Evolutionary conservation across 2,329 filamentous ascomycete genomes (phyloP).

Genomic region (Trichophyton simii): DNA sequence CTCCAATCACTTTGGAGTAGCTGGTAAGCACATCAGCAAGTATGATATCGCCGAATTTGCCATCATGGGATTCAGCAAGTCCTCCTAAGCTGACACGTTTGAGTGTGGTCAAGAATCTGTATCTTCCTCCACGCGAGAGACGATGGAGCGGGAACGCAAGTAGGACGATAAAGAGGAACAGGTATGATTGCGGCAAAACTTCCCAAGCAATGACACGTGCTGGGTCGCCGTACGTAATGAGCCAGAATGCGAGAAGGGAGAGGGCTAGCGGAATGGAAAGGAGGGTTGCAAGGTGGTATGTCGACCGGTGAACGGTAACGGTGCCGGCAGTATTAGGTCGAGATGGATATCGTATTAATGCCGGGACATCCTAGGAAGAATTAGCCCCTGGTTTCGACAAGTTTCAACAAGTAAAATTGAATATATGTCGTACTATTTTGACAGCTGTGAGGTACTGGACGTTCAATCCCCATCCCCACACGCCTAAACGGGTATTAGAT

Average conservation of each 20-base stretch:
- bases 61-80: constrained; percentile 71
- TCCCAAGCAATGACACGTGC: constrained; percentile 64
- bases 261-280: constrained; percentile 58
- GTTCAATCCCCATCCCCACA: constrained; percentile 92
- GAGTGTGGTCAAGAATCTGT: constrained; percentile 61
- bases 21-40: constrained; percentile 89
- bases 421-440: constrained; percentile 50
- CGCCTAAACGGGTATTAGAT: constrained; percentile 41
- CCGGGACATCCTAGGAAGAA: constrained; percentile 55
- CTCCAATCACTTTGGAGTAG: constrained; percentile 83
- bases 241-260: constrained; percentile 74
- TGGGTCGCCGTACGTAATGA: constrained; percentile 57
- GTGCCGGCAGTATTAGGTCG: constrained; percentile 55
- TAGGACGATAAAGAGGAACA: constrained; percentile 56
- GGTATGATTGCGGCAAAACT: constrained; percentile 74
- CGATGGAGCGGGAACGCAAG: constrained; percentile 62
- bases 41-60: constrained; percentile 88
- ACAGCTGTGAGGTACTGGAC: constrained; percentile 69
- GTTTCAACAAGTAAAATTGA: too few species aligned
- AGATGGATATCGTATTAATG: constrained; percentile 72
- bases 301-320: constrained; percentile 63
- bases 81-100: constrained; percentile 72
- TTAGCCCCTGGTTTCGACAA: constrained; percentile 12
- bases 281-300: constrained; percentile 71
- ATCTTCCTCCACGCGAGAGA: constrained; percentile 57